Evolutionary conservation across 805 yeast genomes (phyloP).

Genomic region (Cyberlindnera euphorbiiphila): DNA sequence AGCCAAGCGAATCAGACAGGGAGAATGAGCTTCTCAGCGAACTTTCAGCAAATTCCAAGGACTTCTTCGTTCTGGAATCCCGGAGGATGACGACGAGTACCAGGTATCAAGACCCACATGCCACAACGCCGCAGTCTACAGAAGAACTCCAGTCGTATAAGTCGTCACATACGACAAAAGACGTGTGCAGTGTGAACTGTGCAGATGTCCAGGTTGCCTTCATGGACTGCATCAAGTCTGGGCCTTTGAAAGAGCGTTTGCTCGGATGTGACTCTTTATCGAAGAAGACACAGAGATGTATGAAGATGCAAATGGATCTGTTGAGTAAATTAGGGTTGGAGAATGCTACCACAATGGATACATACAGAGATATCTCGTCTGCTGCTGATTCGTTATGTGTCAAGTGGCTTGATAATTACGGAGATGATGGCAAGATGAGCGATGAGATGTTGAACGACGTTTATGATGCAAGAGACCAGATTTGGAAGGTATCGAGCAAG

Average conservation of each 20-base stretch:
- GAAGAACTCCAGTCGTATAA: constrained; percentile 1
- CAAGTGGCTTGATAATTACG: constrained; percentile 12
- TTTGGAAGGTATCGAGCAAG: constrained; percentile 14
- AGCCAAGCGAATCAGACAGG: not conserved
- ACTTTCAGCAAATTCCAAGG: constrained; percentile 13
- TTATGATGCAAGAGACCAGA: constrained; percentile 15
- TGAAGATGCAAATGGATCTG: constrained; percentile 19
- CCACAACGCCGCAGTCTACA: not conserved
- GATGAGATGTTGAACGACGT: constrained; percentile 12
- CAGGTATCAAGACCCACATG: not conserved
- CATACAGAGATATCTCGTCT: constrained; percentile 11
- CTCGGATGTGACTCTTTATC: constrained; percentile 17
- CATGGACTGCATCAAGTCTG: constrained; percentile 21
- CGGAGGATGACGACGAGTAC: constrained; percentile 3
- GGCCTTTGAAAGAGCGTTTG: constrained; percentile 18
- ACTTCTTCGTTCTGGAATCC: constrained; percentile 3
- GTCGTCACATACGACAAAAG: constrained; percentile 4
- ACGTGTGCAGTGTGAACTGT: constrained; percentile 17
- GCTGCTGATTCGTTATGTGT: constrained; percentile 20
- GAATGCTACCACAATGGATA: constrained; percentile 9
- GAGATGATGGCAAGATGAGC: constrained; percentile 5
- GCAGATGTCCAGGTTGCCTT: constrained; percentile 22
- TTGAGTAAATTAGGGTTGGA: constrained; percentile 16
- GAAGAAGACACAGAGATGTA: constrained; percentile 15
- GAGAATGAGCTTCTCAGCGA: constrained; percentile 6